phyloP scores from a whole-genome alignment of 306 rosid species.

The Hylodesmum podocarpum region DNA sequence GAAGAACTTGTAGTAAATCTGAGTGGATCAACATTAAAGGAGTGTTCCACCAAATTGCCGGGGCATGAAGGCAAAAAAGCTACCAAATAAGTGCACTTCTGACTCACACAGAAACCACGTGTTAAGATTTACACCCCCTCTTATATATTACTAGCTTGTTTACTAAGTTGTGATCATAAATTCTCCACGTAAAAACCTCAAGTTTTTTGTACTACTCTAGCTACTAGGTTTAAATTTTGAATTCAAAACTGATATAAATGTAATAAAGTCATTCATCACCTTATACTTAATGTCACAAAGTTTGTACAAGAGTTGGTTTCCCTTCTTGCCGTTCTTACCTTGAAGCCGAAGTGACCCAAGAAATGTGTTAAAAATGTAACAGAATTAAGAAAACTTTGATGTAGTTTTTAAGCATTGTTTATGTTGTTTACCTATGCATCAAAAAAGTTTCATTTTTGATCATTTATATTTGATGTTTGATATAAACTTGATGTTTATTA shows the following conservation, averaged over 20 bases:
- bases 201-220: not conserved
- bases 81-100: constrained; percentile 7
- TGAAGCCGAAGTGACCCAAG: not conserved
- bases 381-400: not conserved
- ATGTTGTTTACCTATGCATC: no score
- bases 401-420: not conserved
- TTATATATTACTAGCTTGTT: not conserved
- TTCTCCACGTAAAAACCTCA: not conserved
- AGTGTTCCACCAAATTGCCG: constrained; percentile 27
- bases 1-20: not conserved
- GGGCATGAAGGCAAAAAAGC: constrained; percentile 1
- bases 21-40: constrained; percentile 28
- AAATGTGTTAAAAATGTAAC: not conserved
- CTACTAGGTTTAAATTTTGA: not conserved
- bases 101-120: constrained; percentile 18
- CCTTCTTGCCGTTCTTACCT: not conserved
- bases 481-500: no score
- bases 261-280: not conserved
- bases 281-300: not conserved
- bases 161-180: not conserved
- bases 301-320: not conserved
- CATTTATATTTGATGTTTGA: no score
- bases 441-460: no score
- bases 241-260: not conserved
- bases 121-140: not conserved